Percentiles rank a stretch among this genome's conserved stretches.
phyloP scores from a whole-genome alignment of 192 early-diverging fungal species.

The Gorgonomyces haynaldii region DNA sequence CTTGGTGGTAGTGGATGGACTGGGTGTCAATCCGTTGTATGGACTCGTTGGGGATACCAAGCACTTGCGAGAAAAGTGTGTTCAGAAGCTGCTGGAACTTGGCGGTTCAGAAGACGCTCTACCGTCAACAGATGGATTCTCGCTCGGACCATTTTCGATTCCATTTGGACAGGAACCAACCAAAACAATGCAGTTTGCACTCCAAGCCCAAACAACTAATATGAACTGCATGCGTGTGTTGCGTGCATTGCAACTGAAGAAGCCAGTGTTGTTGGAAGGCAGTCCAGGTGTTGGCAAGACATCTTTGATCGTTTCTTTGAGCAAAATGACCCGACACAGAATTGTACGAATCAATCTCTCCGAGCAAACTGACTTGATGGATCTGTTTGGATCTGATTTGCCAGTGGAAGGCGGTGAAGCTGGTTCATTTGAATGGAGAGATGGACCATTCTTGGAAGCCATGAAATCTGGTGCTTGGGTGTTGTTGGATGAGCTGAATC shows the following conservation, averaged over 20 bases:
- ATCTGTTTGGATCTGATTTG: constrained; percentile 95
- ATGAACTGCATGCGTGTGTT: constrained; percentile 77
- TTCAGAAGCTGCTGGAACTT: constrained; percentile 2
- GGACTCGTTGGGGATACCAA: constrained; percentile 20
- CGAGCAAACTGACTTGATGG: constrained; percentile 97
- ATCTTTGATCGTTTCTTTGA: constrained; percentile 72
- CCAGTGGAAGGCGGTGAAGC: constrained; percentile 81
- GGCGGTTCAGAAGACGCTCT: constrained; percentile 3
- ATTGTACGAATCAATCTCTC: constrained; percentile 93
- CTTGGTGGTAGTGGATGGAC: constrained; percentile 80
- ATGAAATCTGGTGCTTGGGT: constrained; percentile 97
- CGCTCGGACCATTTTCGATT: constrained; percentile 74
- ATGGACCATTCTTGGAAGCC: constrained; percentile 91
- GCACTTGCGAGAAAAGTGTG: constrained; percentile 1
- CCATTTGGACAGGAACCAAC: constrained; percentile 40
- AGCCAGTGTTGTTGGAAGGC: constrained; percentile 91
- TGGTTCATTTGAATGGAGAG: constrained; percentile 91
- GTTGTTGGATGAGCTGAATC: constrained; percentile 90
- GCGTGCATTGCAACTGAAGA: constrained; percentile 78
- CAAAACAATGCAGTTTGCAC: constrained; percentile 55
- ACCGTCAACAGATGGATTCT: no score
- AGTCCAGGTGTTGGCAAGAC: constrained; percentile 98
- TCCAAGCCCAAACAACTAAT: constrained; percentile 84
- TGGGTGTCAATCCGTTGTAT: constrained; percentile 66
- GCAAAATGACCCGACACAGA: constrained; percentile 63